Base-by-base conservation (phyloP, 2,329 filamentous ascomycete species). In the Paraphoma chrysanthemicola region DNA sequence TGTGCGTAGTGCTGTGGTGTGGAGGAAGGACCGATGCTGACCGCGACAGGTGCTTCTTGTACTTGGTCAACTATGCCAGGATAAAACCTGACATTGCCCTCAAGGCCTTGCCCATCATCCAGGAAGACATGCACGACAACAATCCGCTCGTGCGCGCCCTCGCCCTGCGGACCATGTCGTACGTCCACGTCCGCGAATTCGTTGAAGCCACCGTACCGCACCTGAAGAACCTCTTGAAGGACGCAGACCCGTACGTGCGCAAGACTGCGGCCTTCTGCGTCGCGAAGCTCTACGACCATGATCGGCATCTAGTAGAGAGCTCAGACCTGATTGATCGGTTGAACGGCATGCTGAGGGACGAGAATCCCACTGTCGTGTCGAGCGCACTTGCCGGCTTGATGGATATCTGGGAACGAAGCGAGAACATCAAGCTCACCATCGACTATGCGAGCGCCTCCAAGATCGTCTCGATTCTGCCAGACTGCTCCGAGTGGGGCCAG, bases 401-500 rank as follows among this genome's bases (percentile, higher is more conserved):
- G 87, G 95, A 99, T 77, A 98, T 99, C 48, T 99, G 95, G 95
- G 95, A 98, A 76, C 86, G 94, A 56, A 98, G 93, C 74, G 94
- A 98, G 77, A 92, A 91, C 56, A 99, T 99, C 78, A 97, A 97
- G 76, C 87, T 99, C 61, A 98, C 95, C 3, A 97, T 99, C 68
- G 95, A 99, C 79, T 98, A 99, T 75, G 88, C 88, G 60, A 99
- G 96, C 78, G 95, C 95, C 28, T 98, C 94, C 49, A 99, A 99
- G 80, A 95, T 99, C 83, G 93, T 98, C 36, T 93, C 95, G 43
- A 98, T 99, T 59, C 79, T 99, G 23, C 90, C 95, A 1, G 95
- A 99, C 75, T 98, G 95, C 80, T 98, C 95, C 16, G 95, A 99
- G 84, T 99, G 95, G 95, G 94, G 95, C 42, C 95, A 99, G 81